Evolutionary conservation across 2,329 filamentous ascomycete species (phyloP), one percentile per base, ranked within the genome.

Genomic region (Rhynchosporium graminicola): DNA sequence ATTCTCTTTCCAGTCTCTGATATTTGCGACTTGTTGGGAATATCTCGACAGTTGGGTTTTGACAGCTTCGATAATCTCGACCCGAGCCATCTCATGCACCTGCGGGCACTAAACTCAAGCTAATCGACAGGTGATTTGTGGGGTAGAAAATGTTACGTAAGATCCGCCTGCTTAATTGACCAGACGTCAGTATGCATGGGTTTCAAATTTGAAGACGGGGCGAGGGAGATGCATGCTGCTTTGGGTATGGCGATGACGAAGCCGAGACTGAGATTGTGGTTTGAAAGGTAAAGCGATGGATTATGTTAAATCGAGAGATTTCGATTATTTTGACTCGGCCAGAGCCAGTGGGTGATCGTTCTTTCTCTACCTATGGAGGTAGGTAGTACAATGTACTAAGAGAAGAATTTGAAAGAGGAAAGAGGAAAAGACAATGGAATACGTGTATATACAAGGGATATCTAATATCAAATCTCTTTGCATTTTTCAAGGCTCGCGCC

Each of bases 121-220:
- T 50, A 54, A 58, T 62, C 61, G 40, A 42, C 10, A 20, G 31
- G 54, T 36, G 33, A 54, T 56, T 29, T 59, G 54, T 59, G 62
- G 62, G 62, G 59, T 56, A 61, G 62, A 59, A 64, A 58, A 48
- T 42, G 55, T 61, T 64, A 64, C 62, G 62, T 64, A 61, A 64
- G 55, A 57, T 5, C 47, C 33, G 48, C 40, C 29, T 48, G 28
- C 12, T 33, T 29, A 48, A 15, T 26, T 15, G n/a, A 58, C 3
- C 42, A 40, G 45, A 50, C 56, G 56, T 58, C 43, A 58, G 33
- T 29, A 15, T 28, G 33, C 56, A 48, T 56, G 28, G 38, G 42
- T 29, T 54, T 47, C n/a, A 38, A 46, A 38, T 9, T 36, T 20
- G 20, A 20, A 20, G 20, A 20, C 20, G 20, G 20, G 8, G 31